phyloP scores from a whole-genome alignment of 2,329 filamentous ascomycete genomes.

The Aspergillus neotritici region DNA sequence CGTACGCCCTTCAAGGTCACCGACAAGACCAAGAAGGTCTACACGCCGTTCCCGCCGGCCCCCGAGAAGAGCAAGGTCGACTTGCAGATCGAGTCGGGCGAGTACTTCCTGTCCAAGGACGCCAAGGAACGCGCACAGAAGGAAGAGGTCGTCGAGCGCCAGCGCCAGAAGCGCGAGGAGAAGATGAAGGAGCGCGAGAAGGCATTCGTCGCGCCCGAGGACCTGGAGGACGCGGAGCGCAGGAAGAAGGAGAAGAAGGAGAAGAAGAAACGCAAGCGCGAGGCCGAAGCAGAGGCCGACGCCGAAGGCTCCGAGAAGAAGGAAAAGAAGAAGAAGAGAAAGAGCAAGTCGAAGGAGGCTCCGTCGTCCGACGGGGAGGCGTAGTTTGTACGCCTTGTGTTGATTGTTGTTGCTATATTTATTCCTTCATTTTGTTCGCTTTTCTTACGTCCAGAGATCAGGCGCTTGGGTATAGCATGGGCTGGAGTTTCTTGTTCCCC shows the following conservation, averaged over 20 bases:
- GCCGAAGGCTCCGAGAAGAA: constrained; percentile 48
- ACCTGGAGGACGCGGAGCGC: constrained; percentile 51
- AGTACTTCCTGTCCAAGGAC: constrained; percentile 91
- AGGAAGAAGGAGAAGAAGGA: constrained; percentile 44
- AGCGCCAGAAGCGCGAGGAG: constrained; percentile 80
- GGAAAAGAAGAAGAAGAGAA: constrained; percentile 53
- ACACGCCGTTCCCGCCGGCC: constrained; percentile 94
- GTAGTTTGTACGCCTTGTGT: constrained; percentile 12
- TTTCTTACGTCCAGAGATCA: constrained; percentile 9
- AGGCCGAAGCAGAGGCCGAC: constrained; percentile 31
- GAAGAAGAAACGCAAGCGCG: constrained; percentile 40
- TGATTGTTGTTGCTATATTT: constrained; percentile 16
- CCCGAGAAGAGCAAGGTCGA: constrained; percentile 99
- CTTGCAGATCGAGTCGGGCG: constrained; percentile 92
- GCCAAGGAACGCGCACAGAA: constrained; percentile 79
- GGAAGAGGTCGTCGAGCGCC: constrained; percentile 75
- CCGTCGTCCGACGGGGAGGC: constrained; percentile 22
- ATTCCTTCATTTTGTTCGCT: constrained; percentile 7
- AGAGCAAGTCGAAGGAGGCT: constrained; percentile 33
- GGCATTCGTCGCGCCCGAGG: constrained; percentile 82
- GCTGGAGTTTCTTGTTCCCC: constrained; percentile 27
- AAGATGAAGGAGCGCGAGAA: constrained; percentile 78
- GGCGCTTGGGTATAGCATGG: constrained; percentile 37
- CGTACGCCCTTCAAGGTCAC: constrained; percentile 76
- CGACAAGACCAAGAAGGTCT: constrained; percentile 89